Base-by-base conservation (phyloP, 139 green algal species). In the Micractinium conductrix region DNA sequence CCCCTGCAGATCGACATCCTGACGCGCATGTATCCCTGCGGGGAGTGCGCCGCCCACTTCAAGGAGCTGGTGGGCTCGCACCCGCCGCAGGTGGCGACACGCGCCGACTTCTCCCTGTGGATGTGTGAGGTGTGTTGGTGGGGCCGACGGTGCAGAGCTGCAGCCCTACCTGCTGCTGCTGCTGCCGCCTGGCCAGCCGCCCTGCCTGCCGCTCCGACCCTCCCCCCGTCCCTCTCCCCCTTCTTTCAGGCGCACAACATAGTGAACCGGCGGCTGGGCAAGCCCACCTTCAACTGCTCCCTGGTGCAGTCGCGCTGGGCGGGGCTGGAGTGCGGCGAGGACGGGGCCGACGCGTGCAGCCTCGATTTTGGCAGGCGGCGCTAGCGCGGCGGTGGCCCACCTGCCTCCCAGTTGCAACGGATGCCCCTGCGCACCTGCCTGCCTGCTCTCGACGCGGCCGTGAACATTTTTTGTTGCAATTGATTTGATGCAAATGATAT, bases 21-120 rank as follows among this genome's bases (percentile, higher is more conserved):
- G 33, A 97, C 96, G 12, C 84, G 94, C 24, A 93, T 98, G 65
- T 99, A 99, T 84, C 96, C 96, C 4, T 99, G 96, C 88, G 91
- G 70, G 3, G 93, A 98, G n/a, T 99, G 96, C 81, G 93, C 96
- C 0, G 2, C 48, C 12, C 96, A 99, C 91, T 99, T 99, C 73
- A 48, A 86, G 22, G 87, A 98, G 72, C 78, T 99, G 79, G 79
- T 84, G 65, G 10, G 33, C 9, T n/a, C 53, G 45, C 24, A n/a
- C 14, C 79, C 79, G 33, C 79, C 67, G 0, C 22, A 22, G 24
- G 16, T 84, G 5, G 63, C 12, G 22, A 84, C 45, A 21, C 80
- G 93, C 12, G 37, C 45, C 2, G 91, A 91, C 63, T 91, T 99
- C 30, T 88, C 89, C 75, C 79, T 86, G 33, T 99, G 94, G 94